Conservation (phyloP, 345 rosid species). For the Physaria fendleri region DNA sequence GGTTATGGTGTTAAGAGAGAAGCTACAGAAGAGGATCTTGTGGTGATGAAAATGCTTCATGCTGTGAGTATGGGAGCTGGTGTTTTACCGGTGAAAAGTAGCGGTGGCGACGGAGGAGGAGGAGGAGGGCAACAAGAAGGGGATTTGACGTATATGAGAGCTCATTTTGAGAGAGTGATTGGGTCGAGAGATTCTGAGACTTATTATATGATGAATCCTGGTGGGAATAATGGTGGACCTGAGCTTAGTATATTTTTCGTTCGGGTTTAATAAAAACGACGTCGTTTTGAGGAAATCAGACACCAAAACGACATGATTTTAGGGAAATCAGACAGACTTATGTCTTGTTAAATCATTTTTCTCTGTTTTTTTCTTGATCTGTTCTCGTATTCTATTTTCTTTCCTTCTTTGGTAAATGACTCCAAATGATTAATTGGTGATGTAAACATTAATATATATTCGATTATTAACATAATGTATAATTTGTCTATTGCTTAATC, state of each 20-base stretch:
- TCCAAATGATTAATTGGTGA: slow-evolving; percentile 4
- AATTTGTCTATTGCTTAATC: slow-evolving; percentile 13
- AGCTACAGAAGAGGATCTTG: slow-evolving; percentile 66
- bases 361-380: not conserved
- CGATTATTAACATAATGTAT: slow-evolving; percentile 26
- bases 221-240: slow-evolving; percentile 62
- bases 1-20: slow-evolving; percentile 81
- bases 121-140: slow-evolving; percentile 39
- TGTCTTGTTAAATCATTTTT: too few species aligned
- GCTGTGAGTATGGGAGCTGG: slow-evolving; percentile 84
- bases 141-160: slow-evolving; percentile 70
- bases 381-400: not conserved
- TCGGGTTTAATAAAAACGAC: slow-evolving; percentile 15
- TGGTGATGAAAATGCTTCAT: slow-evolving; percentile 64
- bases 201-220: slow-evolving; percentile 77
- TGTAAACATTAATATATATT: slow-evolving; percentile 16
- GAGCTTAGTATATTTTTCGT: slow-evolving; percentile 43
- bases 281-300: not conserved
- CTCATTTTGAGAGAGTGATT: slow-evolving; percentile 68
- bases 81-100: slow-evolving; percentile 45
- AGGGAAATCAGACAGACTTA: too few species aligned
- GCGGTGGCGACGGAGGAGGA: slow-evolving; percentile 29
- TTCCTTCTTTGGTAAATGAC: not conserved
- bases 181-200: slow-evolving; percentile 89
- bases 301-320: slow-evolving; percentile 12